Percentiles rank a stretch among this genome's conserved stretches.
phyloP scores from a whole-genome alignment of 1,139 yeast genomes.

The Meyerozyma athensensis region DNA sequence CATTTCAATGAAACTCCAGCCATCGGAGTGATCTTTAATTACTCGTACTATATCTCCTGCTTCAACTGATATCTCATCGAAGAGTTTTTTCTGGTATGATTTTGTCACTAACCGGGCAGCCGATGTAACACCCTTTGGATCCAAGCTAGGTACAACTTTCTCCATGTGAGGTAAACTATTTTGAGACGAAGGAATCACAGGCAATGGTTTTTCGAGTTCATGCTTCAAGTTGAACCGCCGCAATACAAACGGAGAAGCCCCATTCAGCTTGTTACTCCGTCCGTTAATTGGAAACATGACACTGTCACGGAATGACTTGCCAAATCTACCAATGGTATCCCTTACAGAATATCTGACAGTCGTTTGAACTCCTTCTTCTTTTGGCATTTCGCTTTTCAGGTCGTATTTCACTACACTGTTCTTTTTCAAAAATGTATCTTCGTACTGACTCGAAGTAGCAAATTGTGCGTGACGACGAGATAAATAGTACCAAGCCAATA shows the following conservation, averaged over 20 bases:
- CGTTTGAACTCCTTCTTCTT: background rate
- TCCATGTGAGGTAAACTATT: slow-evolving; percentile 4
- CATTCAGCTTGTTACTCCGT: slow-evolving; percentile 2
- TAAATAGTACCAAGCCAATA: slow-evolving; percentile 20
- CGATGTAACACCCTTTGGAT: slow-evolving; percentile 3
- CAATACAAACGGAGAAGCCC: slow-evolving; percentile 3
- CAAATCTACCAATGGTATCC: background rate
- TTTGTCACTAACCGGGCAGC: slow-evolving; percentile 20
- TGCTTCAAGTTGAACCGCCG: slow-evolving; percentile 1
- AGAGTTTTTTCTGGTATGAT: slow-evolving; percentile 23
- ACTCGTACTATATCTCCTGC: slow-evolving; percentile 30
- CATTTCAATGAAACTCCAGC: slow-evolving; percentile 34
- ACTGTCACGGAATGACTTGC: background rate
- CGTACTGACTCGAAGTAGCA: slow-evolving; percentile 17
- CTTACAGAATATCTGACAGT: slow-evolving; percentile 22
- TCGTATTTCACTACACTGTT: too few relatives aligned
- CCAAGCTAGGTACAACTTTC: slow-evolving; percentile 7
- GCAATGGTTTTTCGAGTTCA: slow-evolving; percentile 2
- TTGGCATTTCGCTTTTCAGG: too few relatives aligned
- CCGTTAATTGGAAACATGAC: background rate
- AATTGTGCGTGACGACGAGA: slow-evolving; percentile 14
- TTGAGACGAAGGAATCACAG: background rate
- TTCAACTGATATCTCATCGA: slow-evolving; percentile 31
- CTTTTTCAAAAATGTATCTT: slow-evolving; percentile 31
- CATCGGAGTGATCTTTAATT: slow-evolving; percentile 29